phyloP scores from a whole-genome alignment of 176 grass and related monocot species.

The Aegilops longissima region DNA sequence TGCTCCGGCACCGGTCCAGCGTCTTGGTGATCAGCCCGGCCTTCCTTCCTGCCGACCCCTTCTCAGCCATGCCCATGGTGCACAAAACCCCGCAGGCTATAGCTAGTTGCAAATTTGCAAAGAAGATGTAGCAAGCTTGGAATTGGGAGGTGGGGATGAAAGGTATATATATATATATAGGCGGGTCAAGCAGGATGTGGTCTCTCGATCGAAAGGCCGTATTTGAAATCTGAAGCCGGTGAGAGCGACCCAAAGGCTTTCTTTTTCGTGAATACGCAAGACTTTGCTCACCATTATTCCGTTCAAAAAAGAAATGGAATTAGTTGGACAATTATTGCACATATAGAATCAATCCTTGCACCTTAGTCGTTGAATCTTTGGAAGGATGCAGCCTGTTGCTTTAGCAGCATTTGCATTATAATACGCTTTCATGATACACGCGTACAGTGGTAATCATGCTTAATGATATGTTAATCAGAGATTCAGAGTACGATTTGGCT shows the following conservation, averaged over 20 bases:
- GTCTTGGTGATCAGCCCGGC: conserved; percentile 35
- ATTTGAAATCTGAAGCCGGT: not conserved
- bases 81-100: not conserved
- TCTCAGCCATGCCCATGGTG: conserved; percentile 11
- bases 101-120: not conserved
- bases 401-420: conserved; percentile 2
- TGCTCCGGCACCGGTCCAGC: conserved; percentile 39
- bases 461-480: not conserved
- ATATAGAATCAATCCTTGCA: not conserved
- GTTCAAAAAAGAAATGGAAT: not conserved
- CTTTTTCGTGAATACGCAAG: not conserved
- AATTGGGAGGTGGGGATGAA: not conserved
- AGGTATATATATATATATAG: conserved; percentile 18
- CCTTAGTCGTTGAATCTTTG: not conserved
- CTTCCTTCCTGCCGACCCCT: conserved; percentile 15
- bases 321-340: conserved; percentile 11
- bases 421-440: not conserved
- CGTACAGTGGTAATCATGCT: not conserved
- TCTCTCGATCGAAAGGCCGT: not conserved
- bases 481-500: conserved; percentile 24
- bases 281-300: not conserved
- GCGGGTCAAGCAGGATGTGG: no score
- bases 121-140: not conserved
- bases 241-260: not conserved
- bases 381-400: not conserved